Conservation (phyloP, 129 eudicot genomes). For the Pseudognaphalium luteoalbum region DNA sequence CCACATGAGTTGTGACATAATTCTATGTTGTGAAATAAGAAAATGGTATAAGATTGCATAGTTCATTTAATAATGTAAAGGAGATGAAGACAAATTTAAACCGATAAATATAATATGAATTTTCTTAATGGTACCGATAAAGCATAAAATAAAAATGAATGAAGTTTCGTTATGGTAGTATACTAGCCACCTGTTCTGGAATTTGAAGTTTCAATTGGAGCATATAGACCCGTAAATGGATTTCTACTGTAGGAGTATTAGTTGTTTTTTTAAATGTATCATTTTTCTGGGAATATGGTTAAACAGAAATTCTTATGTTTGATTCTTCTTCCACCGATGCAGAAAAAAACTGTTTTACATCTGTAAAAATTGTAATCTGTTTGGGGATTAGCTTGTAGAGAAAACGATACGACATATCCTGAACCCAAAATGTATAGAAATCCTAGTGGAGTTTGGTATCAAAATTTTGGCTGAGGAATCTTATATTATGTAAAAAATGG, state of each 20-base stretch:
- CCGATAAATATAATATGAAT: no score
- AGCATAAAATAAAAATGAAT: not conserved
- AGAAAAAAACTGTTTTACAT: no score
- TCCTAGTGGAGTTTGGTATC: not conserved
- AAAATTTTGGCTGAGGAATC: not conserved
- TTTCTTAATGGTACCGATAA: no score
- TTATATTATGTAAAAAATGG: not conserved
- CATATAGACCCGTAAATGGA: slow-evolving; percentile 17
- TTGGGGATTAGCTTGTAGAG: not conserved
- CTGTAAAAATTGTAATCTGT: no score
- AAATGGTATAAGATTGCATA: no score
- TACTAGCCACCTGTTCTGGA: slow-evolving; percentile 17
- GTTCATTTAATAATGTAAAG: no score
- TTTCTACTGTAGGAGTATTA: not conserved
- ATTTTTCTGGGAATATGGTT: not conserved
- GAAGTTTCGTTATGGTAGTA: slow-evolving; percentile 14
- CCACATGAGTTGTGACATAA: not conserved
- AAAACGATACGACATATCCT: not conserved
- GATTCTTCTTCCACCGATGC: no score
- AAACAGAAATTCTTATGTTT: not conserved
- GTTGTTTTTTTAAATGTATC: slow-evolving; percentile 15
- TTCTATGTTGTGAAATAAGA: not conserved
- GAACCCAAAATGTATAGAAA: no score
- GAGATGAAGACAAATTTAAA: no score
- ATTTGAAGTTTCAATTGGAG: slow-evolving; percentile 7